Conservation (phyloP, 169 alveolate species). For the Plasmodium gonderi region DNA sequence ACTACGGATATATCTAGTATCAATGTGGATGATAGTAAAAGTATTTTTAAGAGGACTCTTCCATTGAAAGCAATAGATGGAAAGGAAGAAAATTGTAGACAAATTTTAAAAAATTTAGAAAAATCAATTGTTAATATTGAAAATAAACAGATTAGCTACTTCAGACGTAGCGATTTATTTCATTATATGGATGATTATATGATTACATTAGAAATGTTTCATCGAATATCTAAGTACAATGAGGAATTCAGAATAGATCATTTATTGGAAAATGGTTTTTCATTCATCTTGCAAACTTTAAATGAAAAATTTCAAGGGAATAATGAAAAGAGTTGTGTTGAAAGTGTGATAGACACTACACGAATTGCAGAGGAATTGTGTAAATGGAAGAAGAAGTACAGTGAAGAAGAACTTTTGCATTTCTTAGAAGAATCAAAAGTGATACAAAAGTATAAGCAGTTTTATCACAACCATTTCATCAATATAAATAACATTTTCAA, state of each 20-base stretch:
- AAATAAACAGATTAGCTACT: slow-evolving; percentile 13
- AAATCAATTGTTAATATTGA: slow-evolving; percentile 24
- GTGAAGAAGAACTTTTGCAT: slow-evolving; percentile 13
- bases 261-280: not conserved
- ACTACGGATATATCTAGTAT: not conserved
- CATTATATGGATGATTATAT: slow-evolving; percentile 13
- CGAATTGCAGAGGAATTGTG: not conserved
- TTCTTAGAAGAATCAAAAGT: not conserved
- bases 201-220: slow-evolving; percentile 20
- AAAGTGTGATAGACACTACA: not conserved
- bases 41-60: not conserved
- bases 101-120: not conserved
- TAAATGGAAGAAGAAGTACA: slow-evolving; percentile 10
- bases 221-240: slow-evolving; percentile 3
- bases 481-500: slow-evolving; percentile 40
- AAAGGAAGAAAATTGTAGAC: not conserved
- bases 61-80: not conserved
- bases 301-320: not conserved
- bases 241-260: slow-evolving; percentile 1
- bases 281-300: not conserved
- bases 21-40: not conserved
- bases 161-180: slow-evolving; percentile 9
- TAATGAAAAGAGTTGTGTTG: no score
- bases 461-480: slow-evolving; percentile 39
- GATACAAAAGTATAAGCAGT: slow-evolving; percentile 21